phyloP scores from a whole-genome alignment of 495 filamentous ascomycete genomes.

The Glarea lozoyensis region DNA sequence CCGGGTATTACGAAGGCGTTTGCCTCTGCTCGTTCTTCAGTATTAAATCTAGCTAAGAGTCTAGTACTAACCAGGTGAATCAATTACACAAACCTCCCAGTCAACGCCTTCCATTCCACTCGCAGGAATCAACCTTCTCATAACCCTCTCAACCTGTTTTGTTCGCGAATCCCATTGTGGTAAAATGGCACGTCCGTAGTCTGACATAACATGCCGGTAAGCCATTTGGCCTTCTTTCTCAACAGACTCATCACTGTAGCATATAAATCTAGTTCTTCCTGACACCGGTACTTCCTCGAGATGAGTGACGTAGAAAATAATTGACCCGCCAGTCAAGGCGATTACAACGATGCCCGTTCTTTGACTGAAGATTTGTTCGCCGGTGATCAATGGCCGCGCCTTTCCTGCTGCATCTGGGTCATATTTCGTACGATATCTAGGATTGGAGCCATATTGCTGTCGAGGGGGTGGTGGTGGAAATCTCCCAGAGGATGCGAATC shows the following conservation, averaged over 20 bases:
- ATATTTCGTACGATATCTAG: background rate
- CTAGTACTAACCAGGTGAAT: slow-evolving; percentile 37
- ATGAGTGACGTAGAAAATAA: slow-evolving; percentile 59
- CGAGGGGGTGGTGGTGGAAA: background rate
- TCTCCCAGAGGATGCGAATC: slow-evolving; percentile 5
- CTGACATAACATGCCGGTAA: slow-evolving; percentile 40
- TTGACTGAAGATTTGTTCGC: slow-evolving; percentile 20
- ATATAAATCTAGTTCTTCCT: slow-evolving; percentile 76
- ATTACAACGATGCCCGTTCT: slow-evolving; percentile 25
- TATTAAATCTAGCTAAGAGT: background rate
- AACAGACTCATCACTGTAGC: slow-evolving; percentile 49
- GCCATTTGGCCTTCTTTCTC: slow-evolving; percentile 39
- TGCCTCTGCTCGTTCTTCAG: slow-evolving; percentile 17
- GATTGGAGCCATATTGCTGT: background rate
- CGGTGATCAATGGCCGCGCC: slow-evolving; percentile 32
- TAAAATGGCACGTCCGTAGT: slow-evolving; percentile 30
- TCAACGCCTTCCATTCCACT: slow-evolving; percentile 49
- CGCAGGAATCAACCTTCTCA: slow-evolving; percentile 62
- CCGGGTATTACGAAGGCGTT: slow-evolving; percentile 93
- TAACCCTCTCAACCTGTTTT: slow-evolving; percentile 53
- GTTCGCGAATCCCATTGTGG: slow-evolving; percentile 30
- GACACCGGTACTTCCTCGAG: slow-evolving; percentile 74
- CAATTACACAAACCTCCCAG: slow-evolving; percentile 85
- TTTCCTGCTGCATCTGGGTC: slow-evolving; percentile 7
- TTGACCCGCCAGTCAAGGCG: slow-evolving; percentile 23